Base-by-base conservation (phyloP, 805 yeast species). In the Ogataea kodamae region DNA sequence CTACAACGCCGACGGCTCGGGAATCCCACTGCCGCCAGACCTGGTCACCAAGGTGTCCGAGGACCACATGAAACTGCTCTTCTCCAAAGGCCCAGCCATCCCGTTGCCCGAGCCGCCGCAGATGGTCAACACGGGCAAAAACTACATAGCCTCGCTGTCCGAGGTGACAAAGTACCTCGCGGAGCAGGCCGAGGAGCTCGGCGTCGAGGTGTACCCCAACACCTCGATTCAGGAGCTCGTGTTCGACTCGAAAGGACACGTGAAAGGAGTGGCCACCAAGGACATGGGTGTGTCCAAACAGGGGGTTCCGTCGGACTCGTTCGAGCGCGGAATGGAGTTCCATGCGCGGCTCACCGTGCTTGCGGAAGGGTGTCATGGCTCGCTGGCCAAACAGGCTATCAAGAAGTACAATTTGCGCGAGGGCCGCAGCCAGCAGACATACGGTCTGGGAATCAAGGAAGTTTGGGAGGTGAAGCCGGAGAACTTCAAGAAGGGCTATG, bases 331-430 rank as follows among this genome's bases (percentile, higher is more conserved):
- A 16, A 85, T 92, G 96, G 97, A 87, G 60, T 92, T 92, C 60
- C 92, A 81, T 48, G 86, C 98, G 4, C 76, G 92, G 49, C 68
- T 81, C 40, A 89, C 97, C 0, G 82, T 92, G 11, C 70, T 92
- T 19, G 96, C 96, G 5, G 98, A 92, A 63, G 98, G 98, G n/a
- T 92, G 98, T 56, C 97, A 89, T 61, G 98, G 98, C 0, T 88
- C 96, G 1, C 65, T 92, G 34, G 70, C 89, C 9, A 90, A 92
- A 56, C 74, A 82, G 54, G 80, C 76, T 0, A 81, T 90, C 33
- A 64, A 70, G 34, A 76, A 79, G 49, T 90, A 63, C 60, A 68
- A 78, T 25, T 64, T 92, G 40, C 74, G 97, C 38, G 68, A 71
- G 30, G 72, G 74, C 19, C 67, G 70, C 33, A 70, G 74, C 32